Percentiles rank a stretch among this genome's conserved stretches.
These are phyloP conservation scores for Penicillium sp. DNA, from an alignment of 2,329 filamentous ascomycete species.

Conservation along the genomic window DNA sequence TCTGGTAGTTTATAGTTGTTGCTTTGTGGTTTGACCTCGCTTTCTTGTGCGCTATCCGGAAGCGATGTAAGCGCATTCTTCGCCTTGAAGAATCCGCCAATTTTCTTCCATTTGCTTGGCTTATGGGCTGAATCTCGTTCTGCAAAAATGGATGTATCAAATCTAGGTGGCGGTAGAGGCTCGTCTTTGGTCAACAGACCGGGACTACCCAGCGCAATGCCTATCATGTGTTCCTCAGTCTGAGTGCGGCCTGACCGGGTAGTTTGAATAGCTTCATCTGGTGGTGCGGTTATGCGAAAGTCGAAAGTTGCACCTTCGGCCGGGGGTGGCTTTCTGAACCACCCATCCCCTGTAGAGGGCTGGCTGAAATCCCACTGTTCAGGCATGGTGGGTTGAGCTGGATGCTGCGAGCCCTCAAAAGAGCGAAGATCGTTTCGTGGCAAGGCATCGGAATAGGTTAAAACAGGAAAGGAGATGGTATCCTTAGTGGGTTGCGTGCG, in stretches of 20 bases:
- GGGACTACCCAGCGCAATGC: constrained; percentile 73
- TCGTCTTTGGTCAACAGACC: constrained; percentile 33
- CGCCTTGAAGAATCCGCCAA: constrained; percentile 46
- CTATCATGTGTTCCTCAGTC: constrained; percentile 57
- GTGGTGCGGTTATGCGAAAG: constrained; percentile 32
- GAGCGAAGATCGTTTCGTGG: constrained; percentile 33
- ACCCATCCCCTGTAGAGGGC: constrained; percentile 22
- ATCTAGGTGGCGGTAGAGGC: constrained; percentile 19
- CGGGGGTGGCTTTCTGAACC: constrained; percentile 19
- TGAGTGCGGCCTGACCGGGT: constrained; percentile 17
- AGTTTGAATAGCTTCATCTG: constrained; percentile 24
- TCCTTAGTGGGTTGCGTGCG: constrained; percentile 29
- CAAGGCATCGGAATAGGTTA: constrained; percentile 34
- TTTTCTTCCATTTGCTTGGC: constrained; percentile 49
- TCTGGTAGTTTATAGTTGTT: not conserved
- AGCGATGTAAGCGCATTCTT: constrained; percentile 31
- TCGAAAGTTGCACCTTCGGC: constrained; percentile 28
- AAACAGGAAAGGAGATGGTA: constrained; percentile 33
- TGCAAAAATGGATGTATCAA: constrained; percentile 15
- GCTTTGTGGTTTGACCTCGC: constrained; percentile 15
- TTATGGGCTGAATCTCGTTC: constrained; percentile 28
- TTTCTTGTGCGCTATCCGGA: constrained; percentile 17
- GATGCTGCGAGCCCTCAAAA: constrained; percentile 15
- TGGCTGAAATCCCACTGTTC: constrained; percentile 23
- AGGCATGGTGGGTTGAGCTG: constrained; percentile 8